Conservation (phyloP, 1,284 basidiomycete genomes). For the Moniliella sp. region DNA sequence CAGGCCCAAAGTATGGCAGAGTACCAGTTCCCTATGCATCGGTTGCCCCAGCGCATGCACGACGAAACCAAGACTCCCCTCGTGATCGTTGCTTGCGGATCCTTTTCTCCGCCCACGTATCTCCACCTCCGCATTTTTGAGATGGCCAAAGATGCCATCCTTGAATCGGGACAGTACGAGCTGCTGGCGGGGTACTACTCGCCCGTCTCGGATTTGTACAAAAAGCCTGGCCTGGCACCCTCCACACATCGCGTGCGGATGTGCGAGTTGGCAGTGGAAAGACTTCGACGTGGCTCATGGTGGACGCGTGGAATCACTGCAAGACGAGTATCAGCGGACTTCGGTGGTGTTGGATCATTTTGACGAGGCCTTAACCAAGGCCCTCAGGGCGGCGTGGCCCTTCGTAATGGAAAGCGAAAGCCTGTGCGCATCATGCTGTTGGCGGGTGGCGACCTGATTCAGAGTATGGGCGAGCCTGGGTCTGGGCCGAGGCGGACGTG, state of each 20-base stretch:
- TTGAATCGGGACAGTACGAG: conserved; percentile 78
- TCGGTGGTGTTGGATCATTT: conserved; percentile 90
- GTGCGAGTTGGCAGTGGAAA: conserved; percentile 34
- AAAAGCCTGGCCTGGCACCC: conserved; percentile 29
- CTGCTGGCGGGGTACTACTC: conserved; percentile 81
- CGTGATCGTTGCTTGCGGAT: conserved; percentile 39
- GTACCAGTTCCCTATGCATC: conserved; percentile 26
- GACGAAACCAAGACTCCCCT: conserved; percentile 28
- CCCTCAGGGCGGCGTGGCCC: conserved; percentile 14
- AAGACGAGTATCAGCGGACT: conserved; percentile 69
- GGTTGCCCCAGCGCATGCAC: conserved; percentile 23
- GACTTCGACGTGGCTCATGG: conserved; percentile 45
- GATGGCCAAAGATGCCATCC: conserved; percentile 83
- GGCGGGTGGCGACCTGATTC: conserved; percentile 86
- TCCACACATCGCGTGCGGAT: conserved; percentile 32
- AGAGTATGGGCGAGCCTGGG: conserved; percentile 95
- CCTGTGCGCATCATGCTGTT: conserved; percentile 59
- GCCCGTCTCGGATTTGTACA: conserved; percentile 44
- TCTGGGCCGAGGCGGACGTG: conserved; percentile 88
- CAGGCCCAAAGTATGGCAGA: no score
- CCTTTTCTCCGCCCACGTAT: conserved; percentile 42
- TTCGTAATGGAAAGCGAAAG: conserved; percentile 16
- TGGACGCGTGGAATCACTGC: conserved; percentile 85
- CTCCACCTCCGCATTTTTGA: conserved; percentile 69
- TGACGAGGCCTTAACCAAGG: conserved; percentile 64